phyloP scores from a whole-genome alignment of 495 filamentous ascomycete genomes.

The Glonium stellatum region DNA sequence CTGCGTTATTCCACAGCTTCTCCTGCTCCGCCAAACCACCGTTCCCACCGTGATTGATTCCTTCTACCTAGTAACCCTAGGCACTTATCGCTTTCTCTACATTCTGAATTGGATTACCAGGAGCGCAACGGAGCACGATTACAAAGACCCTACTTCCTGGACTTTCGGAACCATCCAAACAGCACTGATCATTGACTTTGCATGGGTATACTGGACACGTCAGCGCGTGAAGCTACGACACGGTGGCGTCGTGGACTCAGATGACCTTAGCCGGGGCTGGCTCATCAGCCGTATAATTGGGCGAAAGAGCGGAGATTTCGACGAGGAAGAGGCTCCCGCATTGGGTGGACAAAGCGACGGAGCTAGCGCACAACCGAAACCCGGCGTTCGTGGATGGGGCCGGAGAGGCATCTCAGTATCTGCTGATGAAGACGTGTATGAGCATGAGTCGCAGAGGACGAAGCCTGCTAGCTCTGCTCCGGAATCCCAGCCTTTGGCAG shows the following conservation, averaged over 20 bases:
- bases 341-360: constrained; percentile 1
- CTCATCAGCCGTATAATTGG: constrained; percentile 48
- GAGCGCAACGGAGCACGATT: constrained; percentile 46
- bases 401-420: constrained; percentile 69
- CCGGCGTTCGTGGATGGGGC: constrained; percentile 57
- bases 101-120: constrained; percentile 86
- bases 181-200: constrained; percentile 85
- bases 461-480: constrained; percentile 10
- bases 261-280: constrained; percentile 80
- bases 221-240: constrained; percentile 90
- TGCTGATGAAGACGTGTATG: constrained; percentile 66
- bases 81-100: constrained; percentile 85
- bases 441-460: constrained; percentile 30
- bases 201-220: constrained; percentile 90
- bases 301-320: constrained; percentile 27
- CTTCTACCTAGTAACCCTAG: constrained; percentile 83
- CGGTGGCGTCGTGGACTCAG: constrained; percentile 87
- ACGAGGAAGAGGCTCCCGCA: constrained; percentile 27
- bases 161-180: constrained; percentile 89
- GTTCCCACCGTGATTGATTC: constrained; percentile 95
- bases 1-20: constrained; percentile 81
- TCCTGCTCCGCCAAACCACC: constrained; percentile 85
- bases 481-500: constrained; percentile 24
- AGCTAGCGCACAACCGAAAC: constrained; percentile 21
- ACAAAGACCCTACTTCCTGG: constrained; percentile 63